Evolutionary conservation across 495 filamentous ascomycete genomes (phyloP), one percentile per base, ranked within the genome.

Genomic region (Talaromyces trachyspermus): DNA sequence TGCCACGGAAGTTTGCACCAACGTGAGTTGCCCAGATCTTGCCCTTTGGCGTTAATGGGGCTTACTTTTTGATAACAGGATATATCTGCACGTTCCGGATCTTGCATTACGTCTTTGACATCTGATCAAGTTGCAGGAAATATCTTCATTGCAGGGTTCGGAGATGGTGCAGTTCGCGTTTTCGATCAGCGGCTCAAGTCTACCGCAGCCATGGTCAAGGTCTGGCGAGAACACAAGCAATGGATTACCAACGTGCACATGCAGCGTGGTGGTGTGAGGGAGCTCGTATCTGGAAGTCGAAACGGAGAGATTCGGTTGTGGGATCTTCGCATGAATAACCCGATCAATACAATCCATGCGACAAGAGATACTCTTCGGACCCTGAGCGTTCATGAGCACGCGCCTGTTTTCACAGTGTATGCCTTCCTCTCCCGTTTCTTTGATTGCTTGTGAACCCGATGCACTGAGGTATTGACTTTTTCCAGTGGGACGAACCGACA

Each of bases 231-330:
- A 55, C 89, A 96, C 58, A 83, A 84, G 54, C 80, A 87, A 54
- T 97, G 94, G 92, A 83, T 99, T 57, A 86, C 84, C 51, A 90
- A 88, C 51, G 88, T 95, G 20, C 92, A 97, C 54, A 89, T 99
- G 82, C 92, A 99, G 62, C 86, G 92, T 27, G 92, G 92, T 48
- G 92, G 92, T 4, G 76, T 94, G 65, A 74, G 92, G 41, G 92
- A 99, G 58, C 73, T 99, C 11, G 71, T 97, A 24, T 86, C 81
- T 10, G 92, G 87, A 7, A 89, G 86, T 56, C 76, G 86, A 33
- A 89, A 91, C 54, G 92, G 92, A 41, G 91, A 94, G 60, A 84
- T 99, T 51, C 86, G 88, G 58, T 75, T 99, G 5, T 99, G 92
- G 92, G 92, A 99, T 69, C 88, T 99, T 40, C 78, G 91, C 32